Percentiles rank a stretch among this genome's conserved stretches.
These are phyloP conservation scores for Testicularia cyperi DNA, from an alignment of 1,284 basidiomycete species.

Conservation along the genomic window DNA sequence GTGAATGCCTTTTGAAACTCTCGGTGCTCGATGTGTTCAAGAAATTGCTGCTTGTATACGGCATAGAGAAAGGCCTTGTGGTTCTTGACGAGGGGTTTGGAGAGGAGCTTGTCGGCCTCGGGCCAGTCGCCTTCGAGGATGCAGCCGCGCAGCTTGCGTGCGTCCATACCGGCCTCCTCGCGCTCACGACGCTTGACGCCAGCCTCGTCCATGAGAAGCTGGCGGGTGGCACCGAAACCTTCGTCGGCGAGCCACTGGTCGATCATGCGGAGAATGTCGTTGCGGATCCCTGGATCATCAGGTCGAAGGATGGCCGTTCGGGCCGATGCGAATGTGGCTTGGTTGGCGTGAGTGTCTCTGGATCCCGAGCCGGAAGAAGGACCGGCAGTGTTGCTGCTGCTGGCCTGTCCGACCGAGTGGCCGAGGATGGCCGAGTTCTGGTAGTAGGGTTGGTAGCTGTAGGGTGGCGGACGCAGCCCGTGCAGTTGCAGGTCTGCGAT, in stretches of 20 bases:
- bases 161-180: slow-evolving; percentile 56
- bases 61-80: slow-evolving; percentile 63
- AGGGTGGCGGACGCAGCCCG: slow-evolving; percentile 38
- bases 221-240: slow-evolving; percentile 59
- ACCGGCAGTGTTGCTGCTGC: slow-evolving; percentile 7
- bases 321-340: slow-evolving; percentile 26
- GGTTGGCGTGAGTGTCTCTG: slow-evolving; percentile 7
- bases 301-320: slow-evolving; percentile 51
- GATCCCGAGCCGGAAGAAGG: slow-evolving; percentile 2
- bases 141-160: slow-evolving; percentile 61
- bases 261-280: slow-evolving; percentile 59
- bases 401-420: slow-evolving; percentile 18
- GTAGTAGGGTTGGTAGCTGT: slow-evolving; percentile 31
- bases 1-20: slow-evolving; percentile 63
- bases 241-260: slow-evolving; percentile 62
- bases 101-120: slow-evolving; percentile 61
- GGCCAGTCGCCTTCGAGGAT: slow-evolving; percentile 63
- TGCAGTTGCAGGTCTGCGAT: slow-evolving; percentile 49
- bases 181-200: slow-evolving; percentile 52
- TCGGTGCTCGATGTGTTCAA: slow-evolving; percentile 64
- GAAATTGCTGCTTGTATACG: slow-evolving; percentile 61
- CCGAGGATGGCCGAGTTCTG: slow-evolving; percentile 32
- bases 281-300: slow-evolving; percentile 40
- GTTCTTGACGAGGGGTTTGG: slow-evolving; percentile 61
- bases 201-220: slow-evolving; percentile 61